These are phyloP conservation scores for Aotearoamyces nothofagi DNA, from an alignment of 2,329 filamentous ascomycete genomes.

Conservation along the genomic window DNA sequence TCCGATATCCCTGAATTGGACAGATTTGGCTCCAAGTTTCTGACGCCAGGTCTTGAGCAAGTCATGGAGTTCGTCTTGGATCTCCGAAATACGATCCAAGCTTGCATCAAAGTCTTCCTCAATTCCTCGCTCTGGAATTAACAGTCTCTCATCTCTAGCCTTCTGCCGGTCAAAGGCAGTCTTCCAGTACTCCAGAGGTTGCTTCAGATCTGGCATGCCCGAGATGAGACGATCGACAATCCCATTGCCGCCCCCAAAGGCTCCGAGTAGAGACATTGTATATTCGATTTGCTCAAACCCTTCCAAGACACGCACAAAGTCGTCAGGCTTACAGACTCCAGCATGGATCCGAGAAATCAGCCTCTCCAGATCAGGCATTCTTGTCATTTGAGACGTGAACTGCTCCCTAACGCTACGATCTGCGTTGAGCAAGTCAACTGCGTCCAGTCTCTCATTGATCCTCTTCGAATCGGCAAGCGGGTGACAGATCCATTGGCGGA, in stretches of 20 bases:
- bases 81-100: constrained; percentile 57
- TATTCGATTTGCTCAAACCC: constrained; percentile 98
- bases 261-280: constrained; percentile 65
- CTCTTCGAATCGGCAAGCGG: constrained; percentile 73
- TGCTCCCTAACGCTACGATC: constrained; percentile 69
- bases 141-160: constrained; percentile 63
- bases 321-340: constrained; percentile 73
- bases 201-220: constrained; percentile 71
- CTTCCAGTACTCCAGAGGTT: constrained; percentile 71
- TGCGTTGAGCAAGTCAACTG: constrained; percentile 81
- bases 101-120: constrained; percentile 88
- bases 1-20: constrained; percentile 72
- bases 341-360: constrained; percentile 92
- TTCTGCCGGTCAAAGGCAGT: constrained; percentile 75
- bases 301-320: constrained; percentile 86
- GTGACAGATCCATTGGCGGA: constrained; percentile 95
- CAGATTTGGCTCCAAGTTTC: constrained; percentile 54
- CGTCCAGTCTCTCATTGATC: constrained; percentile 89
- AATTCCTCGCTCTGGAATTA: constrained; percentile 75
- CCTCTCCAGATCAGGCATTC: constrained; percentile 86
- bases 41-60: constrained; percentile 58
- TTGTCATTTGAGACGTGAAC: constrained; percentile 76
- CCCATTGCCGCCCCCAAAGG: constrained; percentile 62
- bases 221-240: constrained; percentile 72
- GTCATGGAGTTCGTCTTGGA: constrained; percentile 56